Conservation (phyloP, 805 yeast genomes). For the Cyberlindnera galapagoensis region DNA sequence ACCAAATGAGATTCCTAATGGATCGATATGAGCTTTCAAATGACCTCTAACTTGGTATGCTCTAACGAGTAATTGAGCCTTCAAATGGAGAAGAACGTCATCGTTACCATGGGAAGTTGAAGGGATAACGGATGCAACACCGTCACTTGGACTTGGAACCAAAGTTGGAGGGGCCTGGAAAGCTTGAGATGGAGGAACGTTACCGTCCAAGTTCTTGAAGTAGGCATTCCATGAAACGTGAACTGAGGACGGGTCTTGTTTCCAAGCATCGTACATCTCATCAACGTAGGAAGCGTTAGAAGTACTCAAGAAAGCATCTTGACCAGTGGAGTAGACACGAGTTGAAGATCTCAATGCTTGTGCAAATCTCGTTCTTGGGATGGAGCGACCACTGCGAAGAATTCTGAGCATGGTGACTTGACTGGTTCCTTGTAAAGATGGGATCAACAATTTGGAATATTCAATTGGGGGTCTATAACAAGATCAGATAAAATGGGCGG, state of each 20-base stretch:
- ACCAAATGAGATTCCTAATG: constrained; percentile 86
- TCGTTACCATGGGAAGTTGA: constrained; percentile 34
- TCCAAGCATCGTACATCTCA: constrained; percentile 97
- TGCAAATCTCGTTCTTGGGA: constrained; percentile 20
- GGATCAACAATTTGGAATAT: too few relatives aligned
- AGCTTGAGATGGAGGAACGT: constrained; percentile 67
- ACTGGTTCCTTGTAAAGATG: too few relatives aligned
- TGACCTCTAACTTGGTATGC: constrained; percentile 99
- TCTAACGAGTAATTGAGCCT: constrained; percentile 92
- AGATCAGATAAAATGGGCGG: too few relatives aligned
- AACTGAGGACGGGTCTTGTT: constrained; percentile 80
- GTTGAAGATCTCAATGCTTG: constrained; percentile 7
- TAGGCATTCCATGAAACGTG: constrained; percentile 97
- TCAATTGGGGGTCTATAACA: too few relatives aligned
- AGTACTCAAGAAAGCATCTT: constrained; percentile 75
- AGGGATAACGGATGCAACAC: constrained; percentile 58
- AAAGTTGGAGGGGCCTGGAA: constrained; percentile 89
- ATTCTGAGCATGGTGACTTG: constrained; percentile 19
- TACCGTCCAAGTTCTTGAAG: constrained; percentile 80
- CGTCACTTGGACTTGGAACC: constrained; percentile 76
- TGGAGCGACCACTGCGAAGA: constrained; percentile 18
- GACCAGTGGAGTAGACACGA: constrained; percentile 14
- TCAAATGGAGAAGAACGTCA: constrained; percentile 77
- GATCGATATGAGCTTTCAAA: constrained; percentile 90
- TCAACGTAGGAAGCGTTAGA: constrained; percentile 89